Conservation (phyloP, 306 rosid species). For the barrel medic (Medicago truncatula) region DNA sequence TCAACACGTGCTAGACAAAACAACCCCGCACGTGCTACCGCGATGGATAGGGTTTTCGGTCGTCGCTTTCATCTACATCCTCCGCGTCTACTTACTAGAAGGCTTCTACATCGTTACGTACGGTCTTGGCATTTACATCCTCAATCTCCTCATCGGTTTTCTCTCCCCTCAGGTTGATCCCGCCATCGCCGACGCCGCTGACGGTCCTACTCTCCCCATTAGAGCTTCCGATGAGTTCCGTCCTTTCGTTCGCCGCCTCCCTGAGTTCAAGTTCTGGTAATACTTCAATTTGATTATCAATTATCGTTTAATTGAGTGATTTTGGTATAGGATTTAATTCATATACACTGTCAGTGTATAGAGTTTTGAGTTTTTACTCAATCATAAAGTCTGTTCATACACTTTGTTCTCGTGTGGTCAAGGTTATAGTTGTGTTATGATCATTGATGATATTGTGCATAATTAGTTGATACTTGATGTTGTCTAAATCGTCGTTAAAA, state of each 20-base stretch:
- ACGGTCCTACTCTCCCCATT: constrained; percentile 87
- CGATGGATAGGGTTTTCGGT: constrained; percentile 77
- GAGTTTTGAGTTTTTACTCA: no score
- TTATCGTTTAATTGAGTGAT: not conserved
- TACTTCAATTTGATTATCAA: not conserved
- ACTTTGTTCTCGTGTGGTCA: not conserved
- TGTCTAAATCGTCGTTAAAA: not conserved
- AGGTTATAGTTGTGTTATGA: not conserved
- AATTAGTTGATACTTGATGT: not conserved
- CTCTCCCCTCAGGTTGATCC: constrained; percentile 98
- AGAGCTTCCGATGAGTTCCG: constrained; percentile 93
- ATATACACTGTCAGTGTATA: no score
- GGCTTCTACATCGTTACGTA: constrained; percentile 98
- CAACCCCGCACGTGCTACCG: constrained; percentile 71
- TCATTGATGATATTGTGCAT: not conserved
- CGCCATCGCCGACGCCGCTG: constrained; percentile 59
- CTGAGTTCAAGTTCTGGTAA: constrained; percentile 96
- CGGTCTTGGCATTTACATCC: constrained; percentile 90
- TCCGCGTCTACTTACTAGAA: constrained; percentile 77
- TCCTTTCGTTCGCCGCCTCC: constrained; percentile 96
- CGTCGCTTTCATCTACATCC: constrained; percentile 61
- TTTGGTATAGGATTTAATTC: not conserved
- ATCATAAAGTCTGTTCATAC: not conserved
- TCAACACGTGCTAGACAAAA: constrained; percentile 81
- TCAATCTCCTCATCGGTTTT: constrained; percentile 88